phyloP scores from a whole-genome alignment of 1,284 basidiomycete species.

The Trichosporon ovoides region DNA sequence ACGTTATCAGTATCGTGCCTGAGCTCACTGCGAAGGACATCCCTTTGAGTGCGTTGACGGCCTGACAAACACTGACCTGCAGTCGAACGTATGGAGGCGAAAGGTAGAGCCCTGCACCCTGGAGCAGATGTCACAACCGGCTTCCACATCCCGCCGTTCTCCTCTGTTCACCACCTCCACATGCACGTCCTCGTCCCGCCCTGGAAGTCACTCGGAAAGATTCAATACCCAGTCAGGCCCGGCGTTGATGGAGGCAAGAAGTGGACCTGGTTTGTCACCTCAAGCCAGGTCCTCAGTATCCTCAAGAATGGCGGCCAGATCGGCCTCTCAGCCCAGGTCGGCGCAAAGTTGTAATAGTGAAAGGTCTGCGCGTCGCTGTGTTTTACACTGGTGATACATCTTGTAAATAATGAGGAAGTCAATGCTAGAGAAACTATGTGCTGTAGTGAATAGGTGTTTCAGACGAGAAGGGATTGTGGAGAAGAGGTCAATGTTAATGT shows the following conservation, averaged over 20 bases:
- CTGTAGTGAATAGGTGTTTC: neutral
- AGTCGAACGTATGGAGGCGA: constrained; percentile 61
- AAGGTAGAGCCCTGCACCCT: constrained; percentile 53
- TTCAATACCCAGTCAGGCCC: constrained; percentile 58
- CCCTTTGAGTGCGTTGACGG: constrained; percentile 51
- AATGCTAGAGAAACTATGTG: neutral
- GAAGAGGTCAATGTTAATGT: no score
- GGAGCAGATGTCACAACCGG: constrained; percentile 56
- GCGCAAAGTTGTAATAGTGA: constrained; percentile 2
- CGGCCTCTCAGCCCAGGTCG: constrained; percentile 41
- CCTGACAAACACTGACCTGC: constrained; percentile 4
- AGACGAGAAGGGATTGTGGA: no score
- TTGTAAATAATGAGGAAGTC: neutral
- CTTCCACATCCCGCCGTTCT: constrained; percentile 77
- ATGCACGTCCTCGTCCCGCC: constrained; percentile 70
- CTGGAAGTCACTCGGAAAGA: constrained; percentile 53
- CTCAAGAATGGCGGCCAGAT: constrained; percentile 57
- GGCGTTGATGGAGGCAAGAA: constrained; percentile 55
- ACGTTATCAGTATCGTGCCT: constrained; percentile 58
- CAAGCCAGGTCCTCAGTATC: constrained; percentile 59
- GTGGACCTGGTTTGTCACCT: constrained; percentile 69
- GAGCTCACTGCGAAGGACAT: constrained; percentile 52
- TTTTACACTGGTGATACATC: neutral
- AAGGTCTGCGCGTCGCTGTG: no score
- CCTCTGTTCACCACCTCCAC: constrained; percentile 70